These are phyloP conservation scores for Stachybotrys elegans DNA, from an alignment of 2,329 filamentous ascomycete species.

Conservation along the genomic window DNA sequence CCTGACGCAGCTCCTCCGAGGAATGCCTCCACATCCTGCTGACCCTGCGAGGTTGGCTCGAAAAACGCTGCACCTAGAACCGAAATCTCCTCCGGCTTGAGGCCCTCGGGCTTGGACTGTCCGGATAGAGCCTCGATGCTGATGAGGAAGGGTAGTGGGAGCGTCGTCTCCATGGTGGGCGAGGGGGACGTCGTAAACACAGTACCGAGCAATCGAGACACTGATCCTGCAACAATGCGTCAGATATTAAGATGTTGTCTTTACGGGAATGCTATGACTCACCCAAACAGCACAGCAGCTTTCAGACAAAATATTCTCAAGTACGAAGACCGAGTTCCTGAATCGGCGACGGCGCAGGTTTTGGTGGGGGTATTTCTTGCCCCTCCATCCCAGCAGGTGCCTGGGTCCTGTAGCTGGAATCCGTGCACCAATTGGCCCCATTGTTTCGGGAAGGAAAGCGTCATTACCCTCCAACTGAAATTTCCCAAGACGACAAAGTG, in stretches of 20 bases:
- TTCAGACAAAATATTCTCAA: no score
- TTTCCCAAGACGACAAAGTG: no score
- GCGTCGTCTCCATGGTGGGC: constrained; percentile 55
- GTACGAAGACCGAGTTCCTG: background rate
- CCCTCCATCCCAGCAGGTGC: no score
- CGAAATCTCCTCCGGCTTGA: constrained; percentile 52
- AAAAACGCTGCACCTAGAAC: constrained; percentile 57
- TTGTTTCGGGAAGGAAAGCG: no score
- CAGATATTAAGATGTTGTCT: no score
- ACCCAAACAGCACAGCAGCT: no score
- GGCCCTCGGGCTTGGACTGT: constrained; percentile 44
- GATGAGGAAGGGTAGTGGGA: constrained; percentile 59
- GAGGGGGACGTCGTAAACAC: background rate
- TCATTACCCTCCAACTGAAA: no score
- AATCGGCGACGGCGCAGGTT: background rate
- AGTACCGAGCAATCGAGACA: no score
- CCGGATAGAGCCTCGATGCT: constrained; percentile 48
- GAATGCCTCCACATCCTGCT: constrained; percentile 41
- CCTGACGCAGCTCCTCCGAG: constrained; percentile 45
- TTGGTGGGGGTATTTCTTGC: background rate
- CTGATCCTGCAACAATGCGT: no score
- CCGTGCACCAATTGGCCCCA: no score
- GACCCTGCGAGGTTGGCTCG: constrained; percentile 43
- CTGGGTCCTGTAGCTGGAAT: no score
- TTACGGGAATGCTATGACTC: no score